These are phyloP conservation scores for Torulaspora pretoriensis DNA, from an alignment of 1,139 yeast species.

Conservation along the genomic window DNA sequence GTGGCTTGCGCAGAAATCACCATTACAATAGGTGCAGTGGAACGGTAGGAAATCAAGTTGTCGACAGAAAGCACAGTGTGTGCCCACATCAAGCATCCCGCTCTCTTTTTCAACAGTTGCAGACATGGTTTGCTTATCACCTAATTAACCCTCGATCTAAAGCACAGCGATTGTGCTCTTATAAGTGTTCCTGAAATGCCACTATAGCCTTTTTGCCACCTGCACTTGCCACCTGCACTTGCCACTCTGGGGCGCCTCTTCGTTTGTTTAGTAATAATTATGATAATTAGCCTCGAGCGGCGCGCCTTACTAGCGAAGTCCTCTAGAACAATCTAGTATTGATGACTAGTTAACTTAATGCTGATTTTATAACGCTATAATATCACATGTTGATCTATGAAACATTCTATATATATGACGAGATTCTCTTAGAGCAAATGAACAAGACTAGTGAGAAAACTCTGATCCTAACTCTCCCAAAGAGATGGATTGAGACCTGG, in stretches of 20 bases:
- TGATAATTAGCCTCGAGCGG: background rate
- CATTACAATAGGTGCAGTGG: conserved; percentile 53
- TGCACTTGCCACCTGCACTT: conserved; percentile 1
- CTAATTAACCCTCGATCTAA: background rate
- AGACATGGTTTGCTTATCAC: background rate
- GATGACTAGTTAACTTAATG: background rate
- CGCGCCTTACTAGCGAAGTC: background rate
- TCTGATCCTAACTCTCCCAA: conserved; percentile 4
- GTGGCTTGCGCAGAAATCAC: conserved; percentile 58
- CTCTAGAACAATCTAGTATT: conserved; percentile 1
- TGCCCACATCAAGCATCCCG: conserved; percentile 64
- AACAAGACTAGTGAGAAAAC: background rate
- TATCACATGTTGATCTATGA: background rate
- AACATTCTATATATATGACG: background rate
- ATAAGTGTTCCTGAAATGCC: too few species aligned
- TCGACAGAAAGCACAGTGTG: conserved; percentile 60
- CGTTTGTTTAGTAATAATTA: conserved; percentile 1
- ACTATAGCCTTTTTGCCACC: too few species aligned
- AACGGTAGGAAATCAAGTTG: conserved; percentile 69
- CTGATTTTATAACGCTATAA: background rate
- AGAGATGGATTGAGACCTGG: conserved; percentile 9
- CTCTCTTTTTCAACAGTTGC: conserved; percentile 20
- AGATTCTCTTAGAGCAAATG: background rate
- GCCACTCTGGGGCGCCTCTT: background rate
- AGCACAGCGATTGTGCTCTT: too few species aligned